A percentile compares a stretch with the other conserved stretches of the same genome.
Conservation (phyloP, 116 monocot species). For the Zostera marina region DNA sequence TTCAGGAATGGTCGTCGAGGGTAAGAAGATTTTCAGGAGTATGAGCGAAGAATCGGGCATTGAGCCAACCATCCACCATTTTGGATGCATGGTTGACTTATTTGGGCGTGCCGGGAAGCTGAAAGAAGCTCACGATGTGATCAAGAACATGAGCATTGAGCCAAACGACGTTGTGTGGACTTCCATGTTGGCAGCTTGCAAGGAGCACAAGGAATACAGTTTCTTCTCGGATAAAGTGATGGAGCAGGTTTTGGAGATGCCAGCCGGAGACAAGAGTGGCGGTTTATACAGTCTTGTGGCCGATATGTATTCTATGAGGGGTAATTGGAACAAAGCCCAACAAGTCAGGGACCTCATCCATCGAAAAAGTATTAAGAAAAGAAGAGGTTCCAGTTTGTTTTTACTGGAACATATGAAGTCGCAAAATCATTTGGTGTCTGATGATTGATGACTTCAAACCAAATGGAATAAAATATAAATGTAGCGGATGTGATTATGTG, state of each 20-base stretch:
- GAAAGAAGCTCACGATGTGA: slow-evolving; percentile 34
- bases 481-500: too few species aligned
- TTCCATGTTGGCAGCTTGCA: slow-evolving; percentile 44
- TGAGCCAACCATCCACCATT: slow-evolving; percentile 44
- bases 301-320: slow-evolving; percentile 49
- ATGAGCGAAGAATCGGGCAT: slow-evolving; percentile 36
- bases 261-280: slow-evolving; percentile 23
- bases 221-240: slow-evolving; percentile 34
- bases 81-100: slow-evolving; percentile 63
- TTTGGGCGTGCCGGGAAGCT: slow-evolving; percentile 44
- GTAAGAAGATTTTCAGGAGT: slow-evolving; percentile 19
- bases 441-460: too few species aligned
- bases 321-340: slow-evolving; percentile 44
- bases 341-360: slow-evolving; percentile 46
- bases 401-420: slow-evolving; percentile 1
- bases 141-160: slow-evolving; percentile 39
- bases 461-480: too few species aligned
- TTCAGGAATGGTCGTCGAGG: slow-evolving; percentile 31
- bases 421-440: too few species aligned
- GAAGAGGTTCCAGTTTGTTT: slow-evolving; percentile 32
- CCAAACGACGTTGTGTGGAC: slow-evolving; percentile 57
- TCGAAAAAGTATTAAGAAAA: slow-evolving; percentile 27
- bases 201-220: slow-evolving; percentile 34
- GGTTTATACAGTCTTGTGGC: slow-evolving; percentile 51
- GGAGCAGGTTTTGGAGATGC: slow-evolving; percentile 25